phyloP scores from a whole-genome alignment of 257 asterid species.

The Capsicum baccatum region DNA sequence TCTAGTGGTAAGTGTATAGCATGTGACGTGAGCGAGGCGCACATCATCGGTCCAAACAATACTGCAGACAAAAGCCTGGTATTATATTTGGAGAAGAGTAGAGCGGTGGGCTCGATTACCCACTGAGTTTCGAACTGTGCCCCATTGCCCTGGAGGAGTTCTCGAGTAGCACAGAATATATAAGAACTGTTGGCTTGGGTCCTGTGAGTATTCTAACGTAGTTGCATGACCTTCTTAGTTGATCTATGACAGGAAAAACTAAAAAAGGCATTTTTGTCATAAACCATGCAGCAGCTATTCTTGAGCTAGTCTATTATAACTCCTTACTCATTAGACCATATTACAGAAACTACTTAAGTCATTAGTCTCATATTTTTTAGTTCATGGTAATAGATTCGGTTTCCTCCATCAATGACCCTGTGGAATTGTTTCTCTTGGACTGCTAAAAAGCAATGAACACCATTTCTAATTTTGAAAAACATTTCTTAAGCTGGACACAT shows the following conservation, averaged over 20 bases:
- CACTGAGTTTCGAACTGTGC: background rate
- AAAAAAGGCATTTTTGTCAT: background rate
- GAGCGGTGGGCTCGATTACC: background rate
- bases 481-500: background rate
- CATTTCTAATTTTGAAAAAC: background rate
- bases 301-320: background rate
- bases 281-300: background rate
- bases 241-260: background rate
- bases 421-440: slow-evolving; percentile 14
- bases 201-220: background rate
- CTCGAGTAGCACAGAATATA: background rate
- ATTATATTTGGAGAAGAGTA: background rate
- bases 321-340: background rate
- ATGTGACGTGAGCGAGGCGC: background rate
- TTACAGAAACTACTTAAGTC: background rate
- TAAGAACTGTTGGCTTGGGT: background rate
- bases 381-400: background rate
- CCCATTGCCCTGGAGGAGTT: background rate
- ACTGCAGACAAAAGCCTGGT: background rate
- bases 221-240: background rate
- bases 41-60: background rate
- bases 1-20: background rate
- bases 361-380: background rate
- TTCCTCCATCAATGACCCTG: background rate
- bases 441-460: background rate